phyloP scores from a whole-genome alignment of 2,329 filamentous ascomycete species.

The Cytospora leucostoma region DNA sequence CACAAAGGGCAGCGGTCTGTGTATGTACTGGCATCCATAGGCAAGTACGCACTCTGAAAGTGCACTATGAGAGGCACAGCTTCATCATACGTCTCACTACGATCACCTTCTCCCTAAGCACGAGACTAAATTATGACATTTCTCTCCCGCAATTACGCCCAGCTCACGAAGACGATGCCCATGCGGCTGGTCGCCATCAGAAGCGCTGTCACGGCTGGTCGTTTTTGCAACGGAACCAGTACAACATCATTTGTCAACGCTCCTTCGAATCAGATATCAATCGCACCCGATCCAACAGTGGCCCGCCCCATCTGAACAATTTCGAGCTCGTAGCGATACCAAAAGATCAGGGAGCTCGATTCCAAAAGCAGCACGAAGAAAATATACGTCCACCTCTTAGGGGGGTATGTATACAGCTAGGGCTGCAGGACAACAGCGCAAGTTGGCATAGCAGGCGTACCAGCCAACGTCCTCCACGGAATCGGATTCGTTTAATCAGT shows the following conservation, averaged over 20 bases:
- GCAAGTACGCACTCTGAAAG: constrained; percentile 33
- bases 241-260: constrained; percentile 40
- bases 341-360: constrained; percentile 50
- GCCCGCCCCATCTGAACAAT: constrained; percentile 22
- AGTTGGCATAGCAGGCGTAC: constrained; percentile 43
- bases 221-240: constrained; percentile 41
- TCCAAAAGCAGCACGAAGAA: constrained; percentile 42
- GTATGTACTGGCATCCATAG: constrained; percentile 23
- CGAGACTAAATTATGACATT: too few relatives aligned
- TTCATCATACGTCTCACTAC: too few relatives aligned
- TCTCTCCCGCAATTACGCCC: too few relatives aligned
- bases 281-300: constrained; percentile 21
- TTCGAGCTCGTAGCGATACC: constrained; percentile 15
- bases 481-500: constrained; percentile 35
- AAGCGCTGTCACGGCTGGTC: constrained; percentile 36
- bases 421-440: constrained; percentile 36
- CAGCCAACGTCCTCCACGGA: constrained; percentile 45
- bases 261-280: constrained; percentile 20
- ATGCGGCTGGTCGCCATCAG: constrained; percentile 32
- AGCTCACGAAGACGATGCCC: constrained; percentile 23
- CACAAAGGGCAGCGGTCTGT: constrained; percentile 10
- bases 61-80: constrained; percentile 26
- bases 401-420: constrained; percentile 38
- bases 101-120: too few relatives aligned
- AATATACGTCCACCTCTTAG: constrained; percentile 40